Evolutionary conservation across 768 basidiomycete species (phyloP).

Genomic region (Phylloporus arenicola): DNA sequence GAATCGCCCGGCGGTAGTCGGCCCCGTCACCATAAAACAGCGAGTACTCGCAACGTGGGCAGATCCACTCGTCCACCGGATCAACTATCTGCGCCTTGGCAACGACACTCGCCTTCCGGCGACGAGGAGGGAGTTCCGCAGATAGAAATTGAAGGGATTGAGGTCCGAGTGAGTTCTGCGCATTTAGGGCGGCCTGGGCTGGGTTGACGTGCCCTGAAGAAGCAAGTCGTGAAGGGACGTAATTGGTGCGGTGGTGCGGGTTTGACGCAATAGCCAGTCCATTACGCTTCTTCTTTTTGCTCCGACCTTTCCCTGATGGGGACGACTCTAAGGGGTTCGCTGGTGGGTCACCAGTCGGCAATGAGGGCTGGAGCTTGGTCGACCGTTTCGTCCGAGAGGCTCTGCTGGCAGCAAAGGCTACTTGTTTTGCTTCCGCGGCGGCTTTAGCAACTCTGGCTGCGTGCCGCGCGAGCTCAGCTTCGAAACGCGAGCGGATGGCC

Average conservation of each 20-base stretch:
- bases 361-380: constrained; percentile 33
- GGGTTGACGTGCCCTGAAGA: constrained; percentile 37
- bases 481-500: constrained; percentile 60
- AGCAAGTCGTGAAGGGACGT: constrained; percentile 80
- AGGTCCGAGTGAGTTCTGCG: constrained; percentile 52
- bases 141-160: constrained; percentile 61
- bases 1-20: constrained; percentile 58
- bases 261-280: constrained; percentile 90
- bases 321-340: constrained; percentile 38
- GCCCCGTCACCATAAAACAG: constrained; percentile 84
- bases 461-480: constrained; percentile 68
- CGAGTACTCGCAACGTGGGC: constrained; percentile 89
- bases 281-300: constrained; percentile 92
- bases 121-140: constrained; percentile 56
- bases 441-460: constrained; percentile 50
- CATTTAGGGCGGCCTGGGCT: constrained; percentile 36
- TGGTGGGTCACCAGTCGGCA: constrained; percentile 31
- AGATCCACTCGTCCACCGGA: constrained; percentile 87
- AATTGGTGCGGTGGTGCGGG: constrained; percentile 93
- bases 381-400: constrained; percentile 34
- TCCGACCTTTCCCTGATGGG: constrained; percentile 26
- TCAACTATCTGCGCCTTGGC: constrained; percentile 39
- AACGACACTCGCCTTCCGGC: constrained; percentile 26
- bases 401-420: constrained; percentile 35
- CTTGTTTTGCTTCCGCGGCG: constrained; percentile 48